Conservation (phyloP, 345 rosid species). For the Atalantia buxifolia region DNA sequence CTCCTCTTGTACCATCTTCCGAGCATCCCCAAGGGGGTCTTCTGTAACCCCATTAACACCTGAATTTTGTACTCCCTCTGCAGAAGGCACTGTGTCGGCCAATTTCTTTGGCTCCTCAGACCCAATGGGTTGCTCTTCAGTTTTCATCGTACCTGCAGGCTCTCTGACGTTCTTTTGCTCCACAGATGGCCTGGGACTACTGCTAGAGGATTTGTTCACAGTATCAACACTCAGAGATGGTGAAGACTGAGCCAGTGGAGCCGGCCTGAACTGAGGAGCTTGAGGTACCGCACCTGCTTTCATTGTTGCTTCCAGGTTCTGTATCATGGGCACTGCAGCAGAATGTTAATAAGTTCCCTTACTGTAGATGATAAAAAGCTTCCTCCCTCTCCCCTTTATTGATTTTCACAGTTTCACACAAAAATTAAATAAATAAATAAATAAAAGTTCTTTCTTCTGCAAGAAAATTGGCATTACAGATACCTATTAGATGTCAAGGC, state of each 20-base stretch:
- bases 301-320: conserved; percentile 71
- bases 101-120: conserved; percentile 19
- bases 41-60: conserved; percentile 11
- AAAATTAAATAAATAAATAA: too few relatives aligned
- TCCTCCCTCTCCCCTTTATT: not conserved
- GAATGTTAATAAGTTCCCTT: not conserved
- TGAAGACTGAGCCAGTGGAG: conserved; percentile 24
- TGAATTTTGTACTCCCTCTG: conserved; percentile 22
- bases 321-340: conserved; percentile 88
- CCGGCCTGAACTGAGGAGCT: conserved; percentile 75
- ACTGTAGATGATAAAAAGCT: not conserved
- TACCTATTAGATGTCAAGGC: not conserved
- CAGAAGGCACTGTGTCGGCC: conserved; percentile 20
- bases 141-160: conserved; percentile 4
- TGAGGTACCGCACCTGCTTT: conserved; percentile 87
- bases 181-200: conserved; percentile 9
- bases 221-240: conserved; percentile 11
- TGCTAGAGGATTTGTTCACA: conserved; percentile 20
- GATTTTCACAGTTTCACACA: not conserved
- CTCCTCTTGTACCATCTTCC: conserved; percentile 88
- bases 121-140: conserved; percentile 16
- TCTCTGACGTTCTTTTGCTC: conserved; percentile 1
- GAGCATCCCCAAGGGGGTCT: conserved; percentile 72
- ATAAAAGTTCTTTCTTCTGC: not conserved
- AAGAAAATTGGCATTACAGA: not conserved